These are phyloP conservation scores for Quercus phellos DNA, from an alignment of 331 rosid species.

Conservation along the genomic window DNA sequence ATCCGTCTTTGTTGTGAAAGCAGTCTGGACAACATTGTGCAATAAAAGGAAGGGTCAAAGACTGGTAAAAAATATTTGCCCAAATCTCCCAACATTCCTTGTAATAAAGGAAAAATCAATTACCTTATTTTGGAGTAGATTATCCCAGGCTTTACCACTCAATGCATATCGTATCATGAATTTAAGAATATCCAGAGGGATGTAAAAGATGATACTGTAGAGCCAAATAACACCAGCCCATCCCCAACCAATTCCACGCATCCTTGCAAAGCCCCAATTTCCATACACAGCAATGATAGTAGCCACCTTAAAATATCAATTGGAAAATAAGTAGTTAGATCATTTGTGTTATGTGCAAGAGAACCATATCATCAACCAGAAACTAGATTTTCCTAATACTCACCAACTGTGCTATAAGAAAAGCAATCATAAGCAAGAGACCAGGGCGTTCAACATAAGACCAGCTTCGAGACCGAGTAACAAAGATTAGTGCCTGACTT, in stretches of 20 bases:
- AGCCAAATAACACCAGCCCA: conserved; percentile 94
- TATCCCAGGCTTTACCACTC: conserved; percentile 89
- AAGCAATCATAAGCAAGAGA: conserved; percentile 50
- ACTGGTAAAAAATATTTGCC: neutral
- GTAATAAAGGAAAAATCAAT: neutral
- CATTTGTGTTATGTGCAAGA: conserved; percentile 4
- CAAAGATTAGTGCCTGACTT: conserved; percentile 93
- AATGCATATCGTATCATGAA: conserved; percentile 59
- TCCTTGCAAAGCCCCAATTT: conserved; percentile 65
- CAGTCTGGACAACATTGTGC: conserved; percentile 35
- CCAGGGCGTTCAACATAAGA: conserved; percentile 93
- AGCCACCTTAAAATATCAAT: conserved; percentile 40
- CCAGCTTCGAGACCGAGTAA: conserved; percentile 85
- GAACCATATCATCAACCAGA: neutral
- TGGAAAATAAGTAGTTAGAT: neutral
- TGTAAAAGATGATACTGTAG: conserved; percentile 60
- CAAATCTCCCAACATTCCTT: no score
- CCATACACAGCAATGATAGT: conserved; percentile 77
- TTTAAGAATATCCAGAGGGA: conserved; percentile 72
- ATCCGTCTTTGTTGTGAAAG: conserved; percentile 78
- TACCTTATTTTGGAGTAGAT: conserved; percentile 61
- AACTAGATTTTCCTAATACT: conserved; percentile 6
- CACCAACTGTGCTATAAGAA: conserved; percentile 70
- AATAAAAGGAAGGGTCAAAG: neutral
- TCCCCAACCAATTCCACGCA: conserved; percentile 79